Evolutionary conservation across 176 grass and related monocot species (phyloP), one percentile per base, ranked within the genome.

Genomic region (Juncus effusus): DNA sequence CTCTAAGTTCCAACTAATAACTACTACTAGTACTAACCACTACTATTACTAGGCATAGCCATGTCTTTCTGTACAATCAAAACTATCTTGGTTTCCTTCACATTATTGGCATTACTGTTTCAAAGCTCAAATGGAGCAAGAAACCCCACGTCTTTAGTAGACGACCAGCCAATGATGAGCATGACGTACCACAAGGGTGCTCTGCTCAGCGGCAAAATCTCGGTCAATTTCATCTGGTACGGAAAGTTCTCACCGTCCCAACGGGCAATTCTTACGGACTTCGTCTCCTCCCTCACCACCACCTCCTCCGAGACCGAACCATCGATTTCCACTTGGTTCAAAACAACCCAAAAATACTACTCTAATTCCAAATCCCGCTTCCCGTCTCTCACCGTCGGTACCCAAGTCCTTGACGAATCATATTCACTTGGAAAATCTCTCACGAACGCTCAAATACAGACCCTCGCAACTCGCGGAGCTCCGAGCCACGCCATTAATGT

Each of bases 181-280:
- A 85, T 87, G 70, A 73, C 49, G 16, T 90, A 96, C 87, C 91
- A 90, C 84, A 90, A 88, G 74, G 91, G 91, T 7, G 91, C 78
- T 4, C 84, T 96, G 13, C 83, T 90, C 14, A 55, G 78, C 0
- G 91, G 91, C 49, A 78, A 44, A 50, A 80, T 88, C 76, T 66
- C 87, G 57, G 52, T 90, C 28, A 87, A 85, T 64, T 74, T 96
- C 73, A 61, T 90, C 41, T 90, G 91, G 87, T 90, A 96, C 78
- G 84, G 91, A 13, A 70, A 80, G 64, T 96, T 96, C 87, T 69
- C 84, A 10, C 68, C 84, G 3, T 3, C 79, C 8, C 87, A 96
- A 55, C 87, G 87, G 9, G 79, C 87, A 13, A 70, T 80, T 6
- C 40, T 96, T 45, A 75, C 84, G 11, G 91, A 96, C 74, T 96